Evolutionary conservation across 176 grass and related monocot species (phyloP).

Genomic region (Aegilops bicornis): DNA sequence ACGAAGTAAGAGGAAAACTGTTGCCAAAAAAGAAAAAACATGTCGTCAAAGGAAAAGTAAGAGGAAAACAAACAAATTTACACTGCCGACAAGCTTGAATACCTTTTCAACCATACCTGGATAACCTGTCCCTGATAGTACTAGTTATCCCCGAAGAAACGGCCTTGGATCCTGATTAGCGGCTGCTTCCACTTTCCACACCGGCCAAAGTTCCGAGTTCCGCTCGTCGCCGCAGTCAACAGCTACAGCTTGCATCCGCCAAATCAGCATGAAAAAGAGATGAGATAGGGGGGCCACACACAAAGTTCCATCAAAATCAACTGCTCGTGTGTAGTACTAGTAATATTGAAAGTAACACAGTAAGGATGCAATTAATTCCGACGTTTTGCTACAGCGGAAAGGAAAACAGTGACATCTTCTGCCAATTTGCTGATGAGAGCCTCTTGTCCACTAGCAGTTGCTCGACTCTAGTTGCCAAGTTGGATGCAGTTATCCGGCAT

Average conservation of each 20-base stretch:
- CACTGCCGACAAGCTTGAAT: background rate
- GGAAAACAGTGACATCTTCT: background rate
- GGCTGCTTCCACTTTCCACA: slow-evolving; percentile 9
- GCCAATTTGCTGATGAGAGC: background rate
- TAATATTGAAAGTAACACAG: background rate
- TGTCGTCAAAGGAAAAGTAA: too few species aligned
- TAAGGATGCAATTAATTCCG: background rate
- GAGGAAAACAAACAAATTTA: background rate
- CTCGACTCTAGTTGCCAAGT: background rate
- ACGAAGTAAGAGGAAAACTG: background rate
- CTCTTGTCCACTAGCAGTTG: background rate
- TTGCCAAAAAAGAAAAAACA: too few species aligned
- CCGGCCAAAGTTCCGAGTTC: slow-evolving; percentile 32
- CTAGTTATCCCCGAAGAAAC: background rate
- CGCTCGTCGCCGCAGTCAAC: slow-evolving; percentile 13
- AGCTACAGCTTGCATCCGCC: slow-evolving; percentile 3
- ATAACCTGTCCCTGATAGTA: background rate
- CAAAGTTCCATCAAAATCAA: background rate
- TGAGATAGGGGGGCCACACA: background rate
- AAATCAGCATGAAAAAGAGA: background rate
- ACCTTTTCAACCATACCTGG: background rate
- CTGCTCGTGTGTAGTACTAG: background rate
- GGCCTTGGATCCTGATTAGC: slow-evolving; percentile 23
- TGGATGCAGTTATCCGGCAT: background rate
- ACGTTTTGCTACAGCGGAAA: background rate